Evolutionary conservation across 257 asterid species (phyloP), one percentile per base, ranked within the genome.

Genomic region (Osmanthus fragrans): DNA sequence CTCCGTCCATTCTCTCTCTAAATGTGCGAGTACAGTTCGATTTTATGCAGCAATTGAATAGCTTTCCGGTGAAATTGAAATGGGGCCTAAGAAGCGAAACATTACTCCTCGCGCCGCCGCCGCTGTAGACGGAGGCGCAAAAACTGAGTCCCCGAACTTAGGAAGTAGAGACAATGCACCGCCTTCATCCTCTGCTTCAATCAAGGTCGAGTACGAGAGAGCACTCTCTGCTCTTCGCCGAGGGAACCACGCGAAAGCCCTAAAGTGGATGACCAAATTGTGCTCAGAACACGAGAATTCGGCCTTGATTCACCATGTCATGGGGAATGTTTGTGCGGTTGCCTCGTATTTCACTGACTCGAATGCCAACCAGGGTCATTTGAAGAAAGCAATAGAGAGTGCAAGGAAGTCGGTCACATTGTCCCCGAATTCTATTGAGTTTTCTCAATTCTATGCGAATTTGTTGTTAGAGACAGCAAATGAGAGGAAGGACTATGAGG

Each of bases 341-440:
- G 92, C 96, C 4, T 72, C 89, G 0, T 79, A 90, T 33, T 83
- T 90, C n/a, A 93, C 89, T 27, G 97, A 91, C 82, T 81, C 92
- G 5, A 90, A 73, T 74, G 72, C 86, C 7, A 93, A 93, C 29
- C 89, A 90, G 70, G 75, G 93, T 58, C 92, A 93, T 81, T 80
- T 91, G 80, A 89, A 34, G 83, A 90, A 85, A 71, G 98, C 96
- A 0, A 70, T 90, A 33, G 97, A 91, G 81, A 90, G 96, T 58
- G 97, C 98, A 0, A 83, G 84, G 66, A 89, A 51, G 84, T 91
- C 98, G 0, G 90, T 81, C n/a, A 32, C 37, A 15, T 37, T 90
- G 70, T 89, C 92, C 42, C 97, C 97, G 19, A 82, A 71, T 77
- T 93, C 98, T 1, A 81, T 93, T 69, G 98, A 91, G 90, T 93